phyloP scores from a whole-genome alignment of 495 filamentous ascomycete genomes.

The Haplographium delicatum region DNA sequence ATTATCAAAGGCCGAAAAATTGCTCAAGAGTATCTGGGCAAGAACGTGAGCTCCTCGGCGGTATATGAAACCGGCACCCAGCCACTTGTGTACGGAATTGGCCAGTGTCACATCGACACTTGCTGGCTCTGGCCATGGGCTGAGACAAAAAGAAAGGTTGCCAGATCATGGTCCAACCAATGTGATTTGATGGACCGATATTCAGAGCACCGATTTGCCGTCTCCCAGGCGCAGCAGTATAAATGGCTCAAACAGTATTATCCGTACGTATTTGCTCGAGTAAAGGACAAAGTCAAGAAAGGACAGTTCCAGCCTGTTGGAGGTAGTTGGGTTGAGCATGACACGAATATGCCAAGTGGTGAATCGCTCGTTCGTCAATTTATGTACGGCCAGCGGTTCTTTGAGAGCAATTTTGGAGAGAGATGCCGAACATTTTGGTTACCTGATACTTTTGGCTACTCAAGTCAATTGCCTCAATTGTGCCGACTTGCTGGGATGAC shows the following conservation, averaged over 20 bases:
- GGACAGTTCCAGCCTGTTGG: constrained; percentile 92
- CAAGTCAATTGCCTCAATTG: constrained; percentile 86
- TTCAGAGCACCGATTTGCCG: constrained; percentile 86
- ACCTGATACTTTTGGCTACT: constrained; percentile 97
- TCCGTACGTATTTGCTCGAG: constrained; percentile 75
- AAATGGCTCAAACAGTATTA: constrained; percentile 94
- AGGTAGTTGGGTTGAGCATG: constrained; percentile 98
- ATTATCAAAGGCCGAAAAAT: constrained; percentile 76
- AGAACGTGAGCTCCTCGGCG: constrained; percentile 71
- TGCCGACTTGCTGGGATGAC: constrained; percentile 90
- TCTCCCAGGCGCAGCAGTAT: constrained; percentile 93
- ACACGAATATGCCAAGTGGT: constrained; percentile 94
- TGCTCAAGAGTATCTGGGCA: constrained; percentile 74
- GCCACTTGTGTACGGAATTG: constrained; percentile 79
- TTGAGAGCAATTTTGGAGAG: constrained; percentile 87
- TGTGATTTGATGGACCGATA: constrained; percentile 92
- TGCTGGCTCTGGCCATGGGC: constrained; percentile 99
- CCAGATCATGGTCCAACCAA: constrained; percentile 93
- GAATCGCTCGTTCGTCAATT: constrained; percentile 96
- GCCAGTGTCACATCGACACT: constrained; percentile 95
- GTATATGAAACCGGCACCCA: constrained; percentile 75
- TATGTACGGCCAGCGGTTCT: constrained; percentile 88
- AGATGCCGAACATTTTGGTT: constrained; percentile 92
- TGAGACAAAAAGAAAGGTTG: constrained; percentile 97
- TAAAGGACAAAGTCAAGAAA: constrained; percentile 84